Conservation (phyloP, 2,329 filamentous ascomycete species). For the Cladophialophora chaetospira region DNA sequence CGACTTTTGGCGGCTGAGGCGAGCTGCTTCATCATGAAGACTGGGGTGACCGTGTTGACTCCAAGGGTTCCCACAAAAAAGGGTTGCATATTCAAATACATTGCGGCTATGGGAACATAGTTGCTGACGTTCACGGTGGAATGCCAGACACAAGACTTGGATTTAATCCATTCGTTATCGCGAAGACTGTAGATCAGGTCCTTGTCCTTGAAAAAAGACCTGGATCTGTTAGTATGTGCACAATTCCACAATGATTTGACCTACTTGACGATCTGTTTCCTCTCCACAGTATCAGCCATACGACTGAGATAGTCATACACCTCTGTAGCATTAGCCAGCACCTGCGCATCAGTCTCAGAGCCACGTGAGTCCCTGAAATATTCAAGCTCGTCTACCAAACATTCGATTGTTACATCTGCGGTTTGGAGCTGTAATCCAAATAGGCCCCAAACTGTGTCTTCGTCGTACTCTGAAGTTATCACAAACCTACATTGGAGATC, state of each 20-base stretch:
- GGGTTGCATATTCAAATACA: conserved; percentile 14
- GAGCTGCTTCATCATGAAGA: conserved; percentile 24
- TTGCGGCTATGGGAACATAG: conserved; percentile 15
- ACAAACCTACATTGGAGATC: conserved; percentile 15
- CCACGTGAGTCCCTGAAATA: conserved; percentile 13
- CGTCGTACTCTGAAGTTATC: conserved; percentile 17
- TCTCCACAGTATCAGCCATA: conserved; percentile 5
- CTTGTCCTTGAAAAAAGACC: conserved; percentile 4
- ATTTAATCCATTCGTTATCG: conserved; percentile 10
- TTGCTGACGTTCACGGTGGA: conserved; percentile 14
- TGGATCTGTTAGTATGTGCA: conserved; percentile 7
- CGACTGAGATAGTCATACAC: conserved; percentile 4
- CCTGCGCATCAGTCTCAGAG: conserved; percentile 4
- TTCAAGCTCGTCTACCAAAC: conserved; percentile 16
- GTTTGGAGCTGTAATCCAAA: conserved; percentile 18
- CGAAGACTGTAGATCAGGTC: conserved; percentile 6
- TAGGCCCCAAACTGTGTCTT: conserved; percentile 6
- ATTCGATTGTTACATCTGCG: conserved; percentile 16
- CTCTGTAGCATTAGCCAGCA: conserved; percentile 3
- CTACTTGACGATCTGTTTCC: conserved; percentile 9
- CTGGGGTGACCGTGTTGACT: conserved; percentile 14
- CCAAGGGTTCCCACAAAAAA: conserved; percentile 20
- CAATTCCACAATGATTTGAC: neutral
- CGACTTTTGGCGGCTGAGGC: conserved; percentile 13
- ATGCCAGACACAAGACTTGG: conserved; percentile 22